Evolutionary conservation across 2,329 filamentous ascomycete genomes (phyloP).

Genomic region (Claviceps maximensis): DNA sequence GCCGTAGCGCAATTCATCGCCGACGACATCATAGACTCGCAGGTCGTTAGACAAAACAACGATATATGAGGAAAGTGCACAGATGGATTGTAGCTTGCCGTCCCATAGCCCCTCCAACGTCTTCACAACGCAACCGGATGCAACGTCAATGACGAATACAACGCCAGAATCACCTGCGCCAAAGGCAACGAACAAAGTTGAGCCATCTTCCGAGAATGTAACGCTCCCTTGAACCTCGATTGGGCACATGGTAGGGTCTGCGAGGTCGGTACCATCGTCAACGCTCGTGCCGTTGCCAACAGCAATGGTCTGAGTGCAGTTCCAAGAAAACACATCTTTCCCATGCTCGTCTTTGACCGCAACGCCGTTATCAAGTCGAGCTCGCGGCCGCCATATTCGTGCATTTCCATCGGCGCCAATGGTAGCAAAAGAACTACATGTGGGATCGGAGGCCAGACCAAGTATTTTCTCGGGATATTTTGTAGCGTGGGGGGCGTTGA

Average conservation of each 20-base stretch:
- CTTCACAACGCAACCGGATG: constrained; percentile 51
- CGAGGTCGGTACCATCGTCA: constrained; percentile 18
- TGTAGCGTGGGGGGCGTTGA: constrained; percentile 68
- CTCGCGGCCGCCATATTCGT: constrained; percentile 68
- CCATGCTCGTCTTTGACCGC: constrained; percentile 44
- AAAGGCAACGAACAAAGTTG: constrained; percentile 59
- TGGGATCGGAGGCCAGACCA: constrained; percentile 59
- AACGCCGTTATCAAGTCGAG: constrained; percentile 54
- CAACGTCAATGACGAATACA: constrained; percentile 64
- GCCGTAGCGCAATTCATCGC: constrained; percentile 58
- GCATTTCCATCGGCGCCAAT: constrained; percentile 69
- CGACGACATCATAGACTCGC: constrained; percentile 72
- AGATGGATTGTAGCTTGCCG: constrained; percentile 52
- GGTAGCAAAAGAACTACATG: constrained; percentile 62
- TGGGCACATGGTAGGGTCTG: constrained; percentile 10
- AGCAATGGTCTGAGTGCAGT: constrained; percentile 46
- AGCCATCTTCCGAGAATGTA: constrained; percentile 73
- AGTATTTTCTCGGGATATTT: constrained; percentile 47
- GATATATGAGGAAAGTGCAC: constrained; percentile 59
- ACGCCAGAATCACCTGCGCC: constrained; percentile 42
- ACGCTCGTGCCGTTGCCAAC: constrained; percentile 39
- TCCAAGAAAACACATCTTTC: constrained; percentile 59
- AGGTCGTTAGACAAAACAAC: constrained; percentile 63
- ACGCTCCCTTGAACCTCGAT: constrained; percentile 47
- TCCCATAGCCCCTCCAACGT: constrained; percentile 56